Conservation (phyloP, 1,284 basidiomycete genomes). For the Microbotryum lychnidis-dioicae region DNA sequence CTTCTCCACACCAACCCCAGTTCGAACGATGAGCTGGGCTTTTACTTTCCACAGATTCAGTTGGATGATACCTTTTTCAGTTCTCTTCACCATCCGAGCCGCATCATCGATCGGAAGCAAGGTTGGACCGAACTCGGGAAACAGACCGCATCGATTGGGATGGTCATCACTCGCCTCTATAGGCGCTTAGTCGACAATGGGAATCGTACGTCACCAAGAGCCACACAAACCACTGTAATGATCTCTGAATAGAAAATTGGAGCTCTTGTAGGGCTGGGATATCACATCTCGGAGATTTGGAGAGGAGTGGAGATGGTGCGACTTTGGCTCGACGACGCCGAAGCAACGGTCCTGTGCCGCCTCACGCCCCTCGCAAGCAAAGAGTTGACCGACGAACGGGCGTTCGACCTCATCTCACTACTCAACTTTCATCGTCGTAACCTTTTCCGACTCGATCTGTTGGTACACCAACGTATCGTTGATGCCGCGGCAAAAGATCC, state of each 20-base stretch:
- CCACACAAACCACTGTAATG: background rate
- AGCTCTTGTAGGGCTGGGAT: background rate
- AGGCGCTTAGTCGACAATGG: background rate
- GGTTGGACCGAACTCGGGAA: constrained; percentile 16
- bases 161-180: constrained; percentile 2
- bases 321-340: background rate
- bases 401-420: constrained; percentile 12
- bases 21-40: constrained; percentile 2
- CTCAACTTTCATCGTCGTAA: constrained; percentile 4
- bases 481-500: background rate
- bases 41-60: constrained; percentile 7
- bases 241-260: background rate
- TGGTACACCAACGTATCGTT: constrained; percentile 14
- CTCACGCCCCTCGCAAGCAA: background rate
- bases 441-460: constrained; percentile 14
- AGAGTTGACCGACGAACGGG: background rate
- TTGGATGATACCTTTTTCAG: background rate
- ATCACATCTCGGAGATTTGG: background rate
- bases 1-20: background rate
- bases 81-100: background rate
- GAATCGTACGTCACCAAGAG: background rate
- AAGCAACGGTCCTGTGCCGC: background rate
- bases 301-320: too few relatives aligned
- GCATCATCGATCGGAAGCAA: background rate
- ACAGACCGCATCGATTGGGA: constrained; percentile 5